Conservation (phyloP, 129 eudicot genomes). For the Centaurea solstitialis region DNA sequence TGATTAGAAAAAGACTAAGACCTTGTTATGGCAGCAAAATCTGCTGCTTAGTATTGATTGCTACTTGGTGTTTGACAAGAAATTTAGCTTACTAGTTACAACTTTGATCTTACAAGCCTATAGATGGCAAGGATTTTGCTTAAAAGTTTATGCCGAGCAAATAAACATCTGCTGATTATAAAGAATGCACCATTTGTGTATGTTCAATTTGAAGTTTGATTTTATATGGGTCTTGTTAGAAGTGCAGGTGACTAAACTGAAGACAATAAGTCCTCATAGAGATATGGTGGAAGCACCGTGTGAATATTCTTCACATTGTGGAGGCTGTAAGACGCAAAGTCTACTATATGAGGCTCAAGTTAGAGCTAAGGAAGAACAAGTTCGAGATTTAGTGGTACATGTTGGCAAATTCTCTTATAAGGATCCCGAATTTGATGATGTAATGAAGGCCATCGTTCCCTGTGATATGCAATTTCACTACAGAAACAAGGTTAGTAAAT, state of each 20-base stretch:
- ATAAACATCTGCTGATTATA: constrained; percentile 6
- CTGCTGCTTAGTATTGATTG: no score
- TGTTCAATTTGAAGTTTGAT: constrained; percentile 2
- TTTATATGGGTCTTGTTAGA: constrained; percentile 26
- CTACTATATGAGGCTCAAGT: constrained; percentile 87
- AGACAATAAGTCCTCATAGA: constrained; percentile 73
- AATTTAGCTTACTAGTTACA: constrained; percentile 18
- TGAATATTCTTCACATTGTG: constrained; percentile 85
- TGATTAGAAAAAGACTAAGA: no score
- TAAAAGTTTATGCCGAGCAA: neutral
- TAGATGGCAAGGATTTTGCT: neutral
- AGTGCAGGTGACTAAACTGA: constrained; percentile 78
- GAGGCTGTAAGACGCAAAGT: constrained; percentile 89
- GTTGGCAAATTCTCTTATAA: constrained; percentile 74
- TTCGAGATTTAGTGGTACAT: constrained; percentile 71
- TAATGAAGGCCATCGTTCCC: constrained; percentile 90
- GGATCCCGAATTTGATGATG: constrained; percentile 46
- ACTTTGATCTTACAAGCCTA: neutral
- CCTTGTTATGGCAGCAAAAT: no score
- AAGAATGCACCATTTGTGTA: constrained; percentile 3
- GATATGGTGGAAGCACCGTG: constrained; percentile 95
- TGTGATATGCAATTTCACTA: constrained; percentile 91
- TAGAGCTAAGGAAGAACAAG: constrained; percentile 86
- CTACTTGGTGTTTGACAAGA: constrained; percentile 19
- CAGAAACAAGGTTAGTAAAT: constrained; percentile 78